phyloP scores from a whole-genome alignment of 345 rosid species.

The Aquilaria malaccensis region DNA sequence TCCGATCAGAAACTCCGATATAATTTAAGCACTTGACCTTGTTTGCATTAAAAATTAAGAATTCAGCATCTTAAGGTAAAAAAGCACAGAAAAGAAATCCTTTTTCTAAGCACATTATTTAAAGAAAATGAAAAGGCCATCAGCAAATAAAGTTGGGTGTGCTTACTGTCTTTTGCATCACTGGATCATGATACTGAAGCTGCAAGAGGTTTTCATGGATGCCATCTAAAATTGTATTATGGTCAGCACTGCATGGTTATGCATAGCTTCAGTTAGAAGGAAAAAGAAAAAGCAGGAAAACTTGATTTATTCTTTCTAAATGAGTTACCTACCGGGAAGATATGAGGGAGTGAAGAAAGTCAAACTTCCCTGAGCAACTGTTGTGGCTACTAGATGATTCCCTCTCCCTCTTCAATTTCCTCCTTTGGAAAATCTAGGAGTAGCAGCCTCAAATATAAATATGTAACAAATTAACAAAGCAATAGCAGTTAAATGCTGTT shows the following conservation, averaged over 20 bases:
- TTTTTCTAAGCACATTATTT: background rate
- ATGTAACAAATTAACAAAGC: slow-evolving; percentile 16
- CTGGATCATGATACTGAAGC: slow-evolving; percentile 89
- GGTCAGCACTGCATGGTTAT: slow-evolving; percentile 74
- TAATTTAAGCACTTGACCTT: slow-evolving; percentile 72
- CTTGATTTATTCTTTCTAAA: background rate
- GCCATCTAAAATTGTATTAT: slow-evolving; percentile 80
- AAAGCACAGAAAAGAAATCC: slow-evolving; percentile 14
- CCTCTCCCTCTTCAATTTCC: slow-evolving; percentile 46
- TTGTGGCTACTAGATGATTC: slow-evolving; percentile 23
- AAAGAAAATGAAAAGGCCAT: slow-evolving; percentile 7
- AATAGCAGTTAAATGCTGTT: slow-evolving; percentile 5
- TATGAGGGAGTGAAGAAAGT: slow-evolving; percentile 53
- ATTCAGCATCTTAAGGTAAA: background rate
- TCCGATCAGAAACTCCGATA: slow-evolving; percentile 71
- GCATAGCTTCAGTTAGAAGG: slow-evolving; percentile 19
- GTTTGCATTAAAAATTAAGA: background rate
- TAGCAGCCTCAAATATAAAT: slow-evolving; percentile 13
- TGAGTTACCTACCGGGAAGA: slow-evolving; percentile 55
- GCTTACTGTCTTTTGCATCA: slow-evolving; percentile 88
- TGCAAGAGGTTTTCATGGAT: slow-evolving; percentile 82
- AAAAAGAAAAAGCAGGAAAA: slow-evolving; percentile 9
- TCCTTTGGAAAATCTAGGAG: slow-evolving; percentile 77
- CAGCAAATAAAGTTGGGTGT: slow-evolving; percentile 8
- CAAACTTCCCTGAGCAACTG: slow-evolving; percentile 41